A percentile compares a stretch with the other conserved stretches of the same genome.
These are phyloP conservation scores for Blastocystis sp. DNA, from an alignment of 352 stramenopile genomes.

Conservation along the genomic window DNA sequence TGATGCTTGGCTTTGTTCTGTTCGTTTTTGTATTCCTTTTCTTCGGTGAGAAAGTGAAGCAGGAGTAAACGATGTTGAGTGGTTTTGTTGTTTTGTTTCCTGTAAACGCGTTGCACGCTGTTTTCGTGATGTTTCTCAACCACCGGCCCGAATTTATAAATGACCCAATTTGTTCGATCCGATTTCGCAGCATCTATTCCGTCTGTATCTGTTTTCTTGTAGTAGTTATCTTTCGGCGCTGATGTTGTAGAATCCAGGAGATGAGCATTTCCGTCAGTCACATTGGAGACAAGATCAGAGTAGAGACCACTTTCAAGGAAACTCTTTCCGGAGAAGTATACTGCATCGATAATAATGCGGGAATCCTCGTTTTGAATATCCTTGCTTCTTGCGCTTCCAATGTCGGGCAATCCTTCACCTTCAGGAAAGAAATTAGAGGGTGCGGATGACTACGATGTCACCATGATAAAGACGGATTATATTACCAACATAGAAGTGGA, in stretches of 20 bases:
- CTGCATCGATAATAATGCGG: constrained; percentile 47
- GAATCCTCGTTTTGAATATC: constrained; percentile 62
- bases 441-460: constrained; percentile 44
- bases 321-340: constrained; percentile 48
- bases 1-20: constrained; percentile 84
- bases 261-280: constrained; percentile 50
- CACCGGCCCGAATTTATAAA: neutral
- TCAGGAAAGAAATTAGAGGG: constrained; percentile 61
- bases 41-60: constrained; percentile 76
- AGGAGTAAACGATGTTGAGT: constrained; percentile 32
- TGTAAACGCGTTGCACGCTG: neutral
- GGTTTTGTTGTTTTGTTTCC: constrained; percentile 43
- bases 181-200: neutral
- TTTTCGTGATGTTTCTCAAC: neutral
- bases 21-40: constrained; percentile 86
- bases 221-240: neutral
- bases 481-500: constrained; percentile 46
- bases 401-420: constrained; percentile 7
- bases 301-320: constrained; percentile 60
- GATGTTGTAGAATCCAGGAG: neutral
- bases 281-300: constrained; percentile 50
- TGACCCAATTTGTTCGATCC: neutral
- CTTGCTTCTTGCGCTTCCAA: neutral
- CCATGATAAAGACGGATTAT: constrained; percentile 51
- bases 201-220: neutral